Percentiles rank a stretch among this genome's conserved stretches.
Conservation (phyloP, 202 grass and related monocot genomes). For the Panicum hallii region DNA sequence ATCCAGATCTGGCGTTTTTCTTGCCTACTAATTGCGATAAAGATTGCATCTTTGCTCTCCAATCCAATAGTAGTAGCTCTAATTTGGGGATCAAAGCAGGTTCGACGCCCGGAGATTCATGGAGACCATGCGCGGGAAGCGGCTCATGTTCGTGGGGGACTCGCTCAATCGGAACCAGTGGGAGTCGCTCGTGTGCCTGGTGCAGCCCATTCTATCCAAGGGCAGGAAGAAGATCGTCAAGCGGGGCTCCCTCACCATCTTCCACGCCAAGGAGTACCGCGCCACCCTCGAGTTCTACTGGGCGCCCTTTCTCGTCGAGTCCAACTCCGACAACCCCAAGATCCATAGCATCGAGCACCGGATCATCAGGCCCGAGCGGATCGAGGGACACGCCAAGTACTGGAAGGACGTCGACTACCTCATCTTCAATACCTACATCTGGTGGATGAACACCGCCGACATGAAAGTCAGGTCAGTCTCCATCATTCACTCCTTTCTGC, state of each 20-base stretch:
- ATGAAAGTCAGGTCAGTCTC: constrained; percentile 72
- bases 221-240: constrained; percentile 54
- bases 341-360: constrained; percentile 70
- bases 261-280: constrained; percentile 85
- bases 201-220: constrained; percentile 63
- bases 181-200: constrained; percentile 88
- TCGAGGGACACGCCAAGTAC: constrained; percentile 64
- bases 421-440: constrained; percentile 96
- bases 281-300: constrained; percentile 91
- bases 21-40: not conserved
- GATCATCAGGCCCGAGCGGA: constrained; percentile 70
- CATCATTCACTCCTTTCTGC: not conserved
- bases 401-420: constrained; percentile 76
- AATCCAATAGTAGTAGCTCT: not conserved
- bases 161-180: constrained; percentile 98
- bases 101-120: constrained; percentile 86
- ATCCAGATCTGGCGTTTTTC: constrained; percentile 19
- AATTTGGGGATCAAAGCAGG: constrained; percentile 38
- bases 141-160: constrained; percentile 94
- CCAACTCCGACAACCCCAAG: constrained; percentile 87
- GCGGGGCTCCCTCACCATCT: constrained; percentile 50
- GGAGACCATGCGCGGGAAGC: constrained; percentile 80
- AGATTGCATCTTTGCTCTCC: not conserved
- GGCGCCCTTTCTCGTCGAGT: constrained; percentile 94
- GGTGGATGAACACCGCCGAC: constrained; percentile 85